phyloP scores from a whole-genome alignment of 75 land plant species.

The Sequoia sempervirens region DNA sequence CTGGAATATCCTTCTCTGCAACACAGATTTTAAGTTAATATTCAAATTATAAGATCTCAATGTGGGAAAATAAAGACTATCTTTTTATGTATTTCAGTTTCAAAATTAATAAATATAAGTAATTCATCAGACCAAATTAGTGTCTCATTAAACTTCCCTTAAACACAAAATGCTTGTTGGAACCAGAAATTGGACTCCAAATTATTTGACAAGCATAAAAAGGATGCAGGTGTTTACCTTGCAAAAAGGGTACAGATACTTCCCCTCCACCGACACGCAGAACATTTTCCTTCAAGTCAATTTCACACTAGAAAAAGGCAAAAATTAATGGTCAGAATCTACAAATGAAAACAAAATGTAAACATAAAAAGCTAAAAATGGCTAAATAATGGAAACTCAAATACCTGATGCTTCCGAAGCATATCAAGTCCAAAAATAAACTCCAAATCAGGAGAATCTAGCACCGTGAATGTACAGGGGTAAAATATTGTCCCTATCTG shows the following conservation, averaged over 20 bases:
- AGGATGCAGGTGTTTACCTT: constrained; percentile 39
- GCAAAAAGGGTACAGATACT: constrained; percentile 89
- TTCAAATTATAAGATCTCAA: background rate
- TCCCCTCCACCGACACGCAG: constrained; percentile 97
- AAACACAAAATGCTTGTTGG: background rate
- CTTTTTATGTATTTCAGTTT: background rate
- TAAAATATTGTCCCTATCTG: constrained; percentile 84
- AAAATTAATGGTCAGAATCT: background rate
- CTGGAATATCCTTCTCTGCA: constrained; percentile 82
- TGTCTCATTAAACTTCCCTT: background rate
- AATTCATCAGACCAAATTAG: background rate
- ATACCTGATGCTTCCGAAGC: constrained; percentile 97
- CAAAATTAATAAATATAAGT: background rate
- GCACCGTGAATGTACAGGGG: constrained; percentile 82
- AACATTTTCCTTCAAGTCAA: constrained; percentile 91
- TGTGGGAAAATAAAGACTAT: background rate
- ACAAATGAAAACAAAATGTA: background rate
- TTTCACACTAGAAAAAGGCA: constrained; percentile 57
- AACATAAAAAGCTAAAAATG: background rate
- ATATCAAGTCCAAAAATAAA: constrained; percentile 98
- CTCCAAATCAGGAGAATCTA: constrained; percentile 90
- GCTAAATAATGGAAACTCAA: background rate
- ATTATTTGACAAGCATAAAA: background rate
- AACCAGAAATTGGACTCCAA: background rate
- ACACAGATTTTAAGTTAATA: background rate